Percentiles rank a stretch among this genome's conserved stretches.
phyloP scores from a whole-genome alignment of 2,329 filamentous ascomycete genomes.

The Aspergillus viridinutans region DNA sequence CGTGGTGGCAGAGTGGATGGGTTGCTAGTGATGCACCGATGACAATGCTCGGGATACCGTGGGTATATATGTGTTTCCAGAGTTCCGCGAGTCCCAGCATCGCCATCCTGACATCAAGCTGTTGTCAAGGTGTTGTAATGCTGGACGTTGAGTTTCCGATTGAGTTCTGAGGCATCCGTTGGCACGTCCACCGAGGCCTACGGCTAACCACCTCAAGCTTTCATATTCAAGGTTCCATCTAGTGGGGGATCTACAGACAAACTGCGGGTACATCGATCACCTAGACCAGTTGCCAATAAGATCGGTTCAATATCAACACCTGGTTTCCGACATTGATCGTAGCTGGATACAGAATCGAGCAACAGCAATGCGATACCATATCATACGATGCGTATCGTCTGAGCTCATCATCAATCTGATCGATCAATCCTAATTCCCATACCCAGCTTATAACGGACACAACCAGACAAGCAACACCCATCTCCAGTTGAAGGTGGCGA shows the following conservation, averaged over 20 bases:
- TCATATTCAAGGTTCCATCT: background rate
- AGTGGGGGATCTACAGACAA: background rate
- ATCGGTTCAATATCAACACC: background rate
- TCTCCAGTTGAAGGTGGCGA: background rate
- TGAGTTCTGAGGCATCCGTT: background rate
- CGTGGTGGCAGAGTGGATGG: background rate
- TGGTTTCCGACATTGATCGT: too few species aligned
- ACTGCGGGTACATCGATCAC: background rate
- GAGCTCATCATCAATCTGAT: background rate
- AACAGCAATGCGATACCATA: background rate
- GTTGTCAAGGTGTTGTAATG: background rate
- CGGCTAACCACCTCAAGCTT: background rate
- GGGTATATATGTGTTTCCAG: constrained; percentile 1
- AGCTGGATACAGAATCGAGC: background rate
- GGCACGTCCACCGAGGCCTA: background rate
- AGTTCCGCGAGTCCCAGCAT: background rate
- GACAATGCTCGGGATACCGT: background rate
- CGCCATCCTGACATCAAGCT: constrained; percentile 12
- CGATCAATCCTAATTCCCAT: background rate
- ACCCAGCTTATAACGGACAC: background rate
- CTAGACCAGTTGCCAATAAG: background rate
- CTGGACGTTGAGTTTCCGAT: background rate
- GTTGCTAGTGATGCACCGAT: background rate
- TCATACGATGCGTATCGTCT: background rate
- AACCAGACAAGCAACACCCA: background rate